A percentile compares a stretch with the other conserved stretches of the same genome.
phyloP scores from a whole-genome alignment of 768 basidiomycete genomes.

The Gyrodon lividus region DNA sequence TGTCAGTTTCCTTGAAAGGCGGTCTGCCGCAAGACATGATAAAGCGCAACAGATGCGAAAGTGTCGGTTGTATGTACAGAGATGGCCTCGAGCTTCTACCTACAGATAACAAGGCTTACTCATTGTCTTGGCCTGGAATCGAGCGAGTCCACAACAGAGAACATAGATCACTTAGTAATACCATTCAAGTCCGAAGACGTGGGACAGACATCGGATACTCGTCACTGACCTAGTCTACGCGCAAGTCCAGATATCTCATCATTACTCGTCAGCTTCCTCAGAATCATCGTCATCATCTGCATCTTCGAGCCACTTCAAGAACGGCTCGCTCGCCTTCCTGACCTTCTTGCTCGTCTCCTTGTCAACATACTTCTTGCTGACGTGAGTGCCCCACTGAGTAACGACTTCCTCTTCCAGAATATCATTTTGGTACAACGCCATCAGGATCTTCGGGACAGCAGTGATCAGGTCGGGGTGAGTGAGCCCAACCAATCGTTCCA shows the following conservation, averaged over 20 bases:
- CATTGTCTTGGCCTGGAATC: background rate
- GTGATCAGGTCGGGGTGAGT: constrained; percentile 68
- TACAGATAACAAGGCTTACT: background rate
- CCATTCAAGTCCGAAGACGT: constrained; percentile 4
- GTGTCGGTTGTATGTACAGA: background rate
- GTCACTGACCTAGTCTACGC: background rate
- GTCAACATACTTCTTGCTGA: constrained; percentile 95
- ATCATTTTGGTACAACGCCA: constrained; percentile 91
- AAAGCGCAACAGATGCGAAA: background rate
- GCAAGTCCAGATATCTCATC: constrained; percentile 7
- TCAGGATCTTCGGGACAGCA: constrained; percentile 84
- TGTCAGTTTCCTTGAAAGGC: constrained; percentile 42
- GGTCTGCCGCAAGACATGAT: constrained; percentile 23
- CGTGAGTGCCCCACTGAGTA: constrained; percentile 92
- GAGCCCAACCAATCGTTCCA: constrained; percentile 84
- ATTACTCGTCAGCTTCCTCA: constrained; percentile 51
- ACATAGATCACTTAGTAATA: background rate
- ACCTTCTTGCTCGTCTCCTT: constrained; percentile 95
- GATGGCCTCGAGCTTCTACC: too few relatives aligned
- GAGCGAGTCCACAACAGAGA: background rate
- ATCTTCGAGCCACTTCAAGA: constrained; percentile 93
- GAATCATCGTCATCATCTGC: constrained; percentile 63
- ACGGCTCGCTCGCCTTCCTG: constrained; percentile 91
- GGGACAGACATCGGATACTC: constrained; percentile 3
- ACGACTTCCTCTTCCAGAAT: constrained; percentile 90